Conservation (phyloP, 2,329 filamentous ascomycete genomes). For the Rhynchosporium graminicola region DNA sequence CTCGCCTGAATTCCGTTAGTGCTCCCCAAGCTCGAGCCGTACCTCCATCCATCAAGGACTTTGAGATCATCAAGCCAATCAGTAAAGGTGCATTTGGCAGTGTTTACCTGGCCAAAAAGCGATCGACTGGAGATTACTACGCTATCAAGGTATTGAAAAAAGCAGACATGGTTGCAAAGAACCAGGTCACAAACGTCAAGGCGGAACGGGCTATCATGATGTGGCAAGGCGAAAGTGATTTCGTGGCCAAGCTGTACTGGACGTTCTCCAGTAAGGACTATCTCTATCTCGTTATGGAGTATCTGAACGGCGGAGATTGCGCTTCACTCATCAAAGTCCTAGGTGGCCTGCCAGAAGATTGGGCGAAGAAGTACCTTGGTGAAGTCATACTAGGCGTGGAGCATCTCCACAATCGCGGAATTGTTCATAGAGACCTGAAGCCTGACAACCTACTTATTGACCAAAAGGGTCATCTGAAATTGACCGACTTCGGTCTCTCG, state of each 20-base stretch:
- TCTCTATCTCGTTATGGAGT: constrained; percentile 98
- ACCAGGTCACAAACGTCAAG: constrained; percentile 98
- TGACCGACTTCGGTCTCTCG: constrained; percentile 96
- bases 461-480: constrained; percentile 91
- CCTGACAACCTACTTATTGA: constrained; percentile 97
- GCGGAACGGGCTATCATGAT: constrained; percentile 99
- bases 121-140: constrained; percentile 96
- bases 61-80: constrained; percentile 99
- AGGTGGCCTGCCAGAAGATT: constrained; percentile 89
- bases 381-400: constrained; percentile 97
- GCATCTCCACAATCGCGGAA: constrained; percentile 89
- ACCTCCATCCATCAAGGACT: constrained; percentile 96
- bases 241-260: constrained; percentile 99
- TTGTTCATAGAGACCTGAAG: constrained; percentile 95
- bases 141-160: constrained; percentile 99
- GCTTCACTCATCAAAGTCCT: constrained; percentile 94
- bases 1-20: constrained; percentile 73
- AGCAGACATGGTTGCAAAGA: constrained; percentile 99
- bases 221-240: constrained; percentile 99
- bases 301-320: constrained; percentile 95
- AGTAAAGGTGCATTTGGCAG: constrained; percentile 98
- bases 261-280: constrained; percentile 99
- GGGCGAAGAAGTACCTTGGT: constrained; percentile 96
- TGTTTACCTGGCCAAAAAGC: constrained; percentile 97
- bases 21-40: constrained; percentile 83